A percentile compares a stretch with the other conserved stretches of the same genome.
phyloP scores from a whole-genome alignment of 2,329 filamentous ascomycete genomes.

The Talaromyces marneffei region DNA sequence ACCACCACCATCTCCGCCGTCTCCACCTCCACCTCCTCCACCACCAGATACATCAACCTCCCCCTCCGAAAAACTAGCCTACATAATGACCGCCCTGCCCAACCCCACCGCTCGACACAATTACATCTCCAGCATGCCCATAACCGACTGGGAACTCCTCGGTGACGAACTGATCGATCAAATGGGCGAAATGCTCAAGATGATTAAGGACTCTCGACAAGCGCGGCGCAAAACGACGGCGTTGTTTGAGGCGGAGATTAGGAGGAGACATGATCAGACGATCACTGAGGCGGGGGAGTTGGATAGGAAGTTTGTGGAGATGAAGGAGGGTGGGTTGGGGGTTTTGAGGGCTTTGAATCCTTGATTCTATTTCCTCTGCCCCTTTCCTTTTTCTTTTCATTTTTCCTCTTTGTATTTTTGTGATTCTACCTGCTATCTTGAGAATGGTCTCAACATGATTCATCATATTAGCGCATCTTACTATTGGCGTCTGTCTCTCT shows the following conservation, averaged over 20 bases:
- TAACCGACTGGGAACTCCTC: constrained; percentile 56
- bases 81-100: constrained; percentile 29
- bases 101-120: constrained; percentile 36
- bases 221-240: constrained; percentile 50
- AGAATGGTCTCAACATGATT: not conserved
- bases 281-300: constrained; percentile 46
- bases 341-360: constrained; percentile 41
- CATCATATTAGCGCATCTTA: not conserved
- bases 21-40: constrained; percentile 16
- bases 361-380: too few relatives aligned
- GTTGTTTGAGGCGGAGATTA: constrained; percentile 52
- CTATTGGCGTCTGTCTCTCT: not conserved
- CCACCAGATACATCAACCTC: constrained; percentile 18
- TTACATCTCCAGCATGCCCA: constrained; percentile 49
- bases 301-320: constrained; percentile 45
- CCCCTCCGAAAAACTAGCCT: constrained; percentile 32
- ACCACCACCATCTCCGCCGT: not conserved
- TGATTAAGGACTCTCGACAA: constrained; percentile 49
- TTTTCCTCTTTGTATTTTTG: not conserved
- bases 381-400: too few relatives aligned
- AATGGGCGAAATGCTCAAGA: constrained; percentile 47
- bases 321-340: constrained; percentile 51
- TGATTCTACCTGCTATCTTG: not conserved
- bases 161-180: constrained; percentile 56
- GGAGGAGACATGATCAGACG: constrained; percentile 48